Base-by-base conservation (phyloP, 2,329 filamentous ascomycete genomes). In the Monosporascus sp. region DNA sequence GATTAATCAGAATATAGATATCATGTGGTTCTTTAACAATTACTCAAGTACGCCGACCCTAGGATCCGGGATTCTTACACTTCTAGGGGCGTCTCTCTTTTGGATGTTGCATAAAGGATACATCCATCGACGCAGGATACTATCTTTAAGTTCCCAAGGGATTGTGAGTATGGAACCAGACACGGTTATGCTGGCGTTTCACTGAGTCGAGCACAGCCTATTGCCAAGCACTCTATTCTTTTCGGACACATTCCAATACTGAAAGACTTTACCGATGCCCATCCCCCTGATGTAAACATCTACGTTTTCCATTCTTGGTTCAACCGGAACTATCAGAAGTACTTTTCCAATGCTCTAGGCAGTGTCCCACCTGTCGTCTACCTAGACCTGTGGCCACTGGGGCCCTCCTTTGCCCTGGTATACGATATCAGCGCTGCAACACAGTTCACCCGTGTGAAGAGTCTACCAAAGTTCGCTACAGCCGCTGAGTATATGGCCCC, bases 321-420 rank as follows among this genome's bases (percentile, higher is more conserved):
- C 3, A 52, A 52, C n/a, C 50, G 45, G n/a, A 65, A 67, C 45
- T 56, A 53, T 14, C 54, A 57, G 49, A 60, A 50, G 40, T 65
- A 66, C 49, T 67, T 66, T 41, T 62, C 65, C 1, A n/a, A n/a
- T n/a, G 61, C 50, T 7, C 45, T 51, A 9, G 58, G 64, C 19
- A 58, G 47, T 11, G 47, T 61, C 9, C 66, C 66, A 0, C 60
- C 64, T 1, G 58, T 68, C 1, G 52, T 67, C 7, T 68, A 68
- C 43, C 6, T 66, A 8, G 66, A 68, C 36, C 52, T 66, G 8
- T 68, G 66, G 66, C 66, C 66, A 5, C 20, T 61, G 36, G 48
- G 57, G 27, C 22, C 16, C 1, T 53, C 58, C 6, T 48, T 65
- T 9, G 63, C 54, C 2, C 9, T 64, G 6, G 56, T 64, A 6